Evolutionary conservation across 2,329 filamentous ascomycete genomes (phyloP), one percentile per base, ranked within the genome.

Genomic region (Cladosporium sphaerospermum): DNA sequence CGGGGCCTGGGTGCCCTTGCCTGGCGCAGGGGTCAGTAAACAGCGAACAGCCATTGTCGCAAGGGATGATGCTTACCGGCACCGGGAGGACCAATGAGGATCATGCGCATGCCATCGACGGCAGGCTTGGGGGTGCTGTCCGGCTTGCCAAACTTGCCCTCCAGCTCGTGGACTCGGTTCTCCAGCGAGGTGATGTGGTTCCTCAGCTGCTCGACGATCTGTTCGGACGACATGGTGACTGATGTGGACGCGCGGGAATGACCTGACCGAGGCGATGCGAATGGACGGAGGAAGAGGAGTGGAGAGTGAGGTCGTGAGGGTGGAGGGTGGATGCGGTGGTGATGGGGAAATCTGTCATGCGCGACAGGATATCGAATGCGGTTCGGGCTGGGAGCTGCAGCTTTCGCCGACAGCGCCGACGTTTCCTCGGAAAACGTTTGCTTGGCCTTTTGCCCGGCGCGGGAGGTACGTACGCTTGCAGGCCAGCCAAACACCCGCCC

Each of bases 1-100:
- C 61, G 93, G 93, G 55, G 93, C 93, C 75, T 99, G 93, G 40
- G 93, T 99, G 75, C 93, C 93, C 83, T 99, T 99, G 78, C 93
- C 93, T 97, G 67, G 36, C 8, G 16, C 16, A 14, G 36, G n/a
- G 36, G 36, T 39, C 57, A 46, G 40, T 9, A 28, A 28, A 54
- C n/a, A 31, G 16, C 46, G 32, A 49, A 37, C 32, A 44, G 28
- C 52, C 37, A 54, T 54, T 36, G 34, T 36, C 34, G 63, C 56
- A 52, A 57, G 49, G 46, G 13, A 37, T 37, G 52, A 52, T 43
- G 78, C 87, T 65, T 82, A 97, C 93, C 93, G 73, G 93, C 93
- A 73, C 93, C 93, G 54, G 93, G 93, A 69, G 93, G 93, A 36
- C 93, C 93, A 78, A 99, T 97, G 68, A 99, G 78, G 67, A 99